Evolutionary conservation across 1,139 yeast species (phyloP), one percentile per base, ranked within the genome.

Genomic region (Kodamaea sp.): DNA sequence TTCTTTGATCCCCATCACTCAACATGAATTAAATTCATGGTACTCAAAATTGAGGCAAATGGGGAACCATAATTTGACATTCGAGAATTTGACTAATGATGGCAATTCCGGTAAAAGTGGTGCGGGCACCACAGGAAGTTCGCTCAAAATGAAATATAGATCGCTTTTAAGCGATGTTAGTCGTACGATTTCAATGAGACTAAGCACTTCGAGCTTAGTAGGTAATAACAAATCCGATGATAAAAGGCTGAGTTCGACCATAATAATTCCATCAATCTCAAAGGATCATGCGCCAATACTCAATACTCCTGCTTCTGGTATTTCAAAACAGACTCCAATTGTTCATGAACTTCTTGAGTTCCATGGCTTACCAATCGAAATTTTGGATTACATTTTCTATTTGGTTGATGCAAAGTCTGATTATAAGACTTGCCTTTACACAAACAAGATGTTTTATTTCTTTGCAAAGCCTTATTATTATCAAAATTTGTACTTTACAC

Each of bases 401-500:
- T 51, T 64, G 20, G 58, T 71, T 24, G 62, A 61, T 40, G 55
- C 54, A 27, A 47, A 46, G 10, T 36, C 45, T 2, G 60, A 61
- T 37, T 63, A 65, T 40, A 52, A 54, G 33, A 50, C 50, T 31
- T 73, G 82, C 46, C 56, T 82, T 28, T 73, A 70, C 43, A 78
- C 80, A 6, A 70, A 70, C 52, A 73, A 65, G 42, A 57, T 62
- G 24, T 73, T 82, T 47, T 74, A 81, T 52, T 59, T 56, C 33
- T 62, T 76, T n/a, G 68, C 79, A 7, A 78, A 79, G 49, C 73
- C 73, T 2, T 65, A 70, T 27, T 60, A 84, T 15, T 87, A 84
- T 55, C 57, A 64, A 15, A 47, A 61, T n/a, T 76, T 89, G 9
- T 47, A 52, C 10, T 74, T 87, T 49, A 71, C 77, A 0, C 80